Evolutionary conservation across 2,329 filamentous ascomycete genomes (phyloP).

Genomic region (Sodiomyces alkalinus): DNA sequence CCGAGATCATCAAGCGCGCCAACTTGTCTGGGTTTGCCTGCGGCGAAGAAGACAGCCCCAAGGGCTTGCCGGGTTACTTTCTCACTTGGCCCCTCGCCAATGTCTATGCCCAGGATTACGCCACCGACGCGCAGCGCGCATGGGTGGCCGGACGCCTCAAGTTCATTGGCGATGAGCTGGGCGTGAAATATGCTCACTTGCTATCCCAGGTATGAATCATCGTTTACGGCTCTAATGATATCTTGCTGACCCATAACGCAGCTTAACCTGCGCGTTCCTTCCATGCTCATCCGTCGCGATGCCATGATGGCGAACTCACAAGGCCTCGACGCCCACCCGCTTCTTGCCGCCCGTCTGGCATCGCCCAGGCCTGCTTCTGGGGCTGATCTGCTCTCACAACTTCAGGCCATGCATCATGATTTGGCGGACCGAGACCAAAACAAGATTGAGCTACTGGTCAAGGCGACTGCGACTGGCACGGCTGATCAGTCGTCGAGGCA

Average conservation of each 20-base stretch:
- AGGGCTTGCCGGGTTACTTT: constrained; percentile 43
- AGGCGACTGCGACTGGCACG: constrained; percentile 21
- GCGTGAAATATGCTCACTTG: constrained; percentile 42
- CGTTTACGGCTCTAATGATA: too few relatives aligned
- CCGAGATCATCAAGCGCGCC: constrained; percentile 21
- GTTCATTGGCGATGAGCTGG: constrained; percentile 39
- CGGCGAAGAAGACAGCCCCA: constrained; percentile 32
- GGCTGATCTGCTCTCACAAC: constrained; percentile 29
- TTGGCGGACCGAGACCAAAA: constrained; percentile 25
- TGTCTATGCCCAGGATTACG: constrained; percentile 39
- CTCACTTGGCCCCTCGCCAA: constrained; percentile 43
- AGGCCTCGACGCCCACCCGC: constrained; percentile 22
- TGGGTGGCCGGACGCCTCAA: constrained; percentile 39
- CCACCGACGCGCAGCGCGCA: constrained; percentile 39
- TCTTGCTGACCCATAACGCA: too few relatives aligned
- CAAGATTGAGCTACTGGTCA: constrained; percentile 24
- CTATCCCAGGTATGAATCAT: constrained; percentile 30
- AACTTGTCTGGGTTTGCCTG: constrained; percentile 31
- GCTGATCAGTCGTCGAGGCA: constrained; percentile 20
- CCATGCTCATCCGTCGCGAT: constrained; percentile 44
- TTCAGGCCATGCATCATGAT: constrained; percentile 30
- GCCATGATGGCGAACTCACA: constrained; percentile 27
- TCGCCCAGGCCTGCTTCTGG: constrained; percentile 19
- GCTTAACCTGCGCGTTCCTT: constrained; percentile 44
- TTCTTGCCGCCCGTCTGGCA: constrained; percentile 7